Percentiles rank a stretch among this genome's conserved stretches.
Conservation (phyloP, 306 rosid genomes). For the Gynostemma pentaphyllum region DNA sequence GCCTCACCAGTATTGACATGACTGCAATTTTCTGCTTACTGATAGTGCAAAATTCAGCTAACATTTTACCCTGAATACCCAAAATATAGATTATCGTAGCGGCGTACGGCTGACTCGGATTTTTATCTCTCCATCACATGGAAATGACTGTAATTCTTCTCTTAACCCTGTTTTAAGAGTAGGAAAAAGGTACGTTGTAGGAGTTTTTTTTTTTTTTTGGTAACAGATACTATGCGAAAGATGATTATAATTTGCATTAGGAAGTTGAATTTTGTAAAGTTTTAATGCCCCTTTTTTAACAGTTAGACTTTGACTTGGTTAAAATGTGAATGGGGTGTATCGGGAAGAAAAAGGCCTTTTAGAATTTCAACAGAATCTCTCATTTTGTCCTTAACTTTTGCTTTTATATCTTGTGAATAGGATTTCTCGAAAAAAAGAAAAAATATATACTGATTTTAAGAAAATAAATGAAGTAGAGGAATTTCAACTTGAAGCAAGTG, state of each 20-base stretch:
- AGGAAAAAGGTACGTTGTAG: background rate
- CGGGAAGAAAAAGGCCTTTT: background rate
- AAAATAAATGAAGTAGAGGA: no score
- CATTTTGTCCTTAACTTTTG: background rate
- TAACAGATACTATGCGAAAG: background rate
- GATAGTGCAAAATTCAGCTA: constrained; percentile 10
- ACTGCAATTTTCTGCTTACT: background rate
- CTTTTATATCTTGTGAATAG: no score
- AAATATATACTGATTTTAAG: no score
- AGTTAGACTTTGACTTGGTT: background rate
- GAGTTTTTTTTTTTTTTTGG: background rate
- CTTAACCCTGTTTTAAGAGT: background rate
- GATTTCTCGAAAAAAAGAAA: no score
- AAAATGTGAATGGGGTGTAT: background rate
- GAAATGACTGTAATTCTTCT: constrained; percentile 2
- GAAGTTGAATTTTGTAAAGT: constrained; percentile 12
- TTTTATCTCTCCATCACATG: background rate
- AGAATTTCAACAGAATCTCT: background rate
- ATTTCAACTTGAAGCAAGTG: no score
- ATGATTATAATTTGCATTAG: background rate
- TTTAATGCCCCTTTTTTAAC: background rate
- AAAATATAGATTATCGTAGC: background rate
- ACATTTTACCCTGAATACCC: background rate
- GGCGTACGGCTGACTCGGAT: background rate
- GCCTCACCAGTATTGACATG: constrained; percentile 65